Evolutionary conservation across 2,329 filamentous ascomycete genomes (phyloP).

Genomic region (Fusarium paranaense): DNA sequence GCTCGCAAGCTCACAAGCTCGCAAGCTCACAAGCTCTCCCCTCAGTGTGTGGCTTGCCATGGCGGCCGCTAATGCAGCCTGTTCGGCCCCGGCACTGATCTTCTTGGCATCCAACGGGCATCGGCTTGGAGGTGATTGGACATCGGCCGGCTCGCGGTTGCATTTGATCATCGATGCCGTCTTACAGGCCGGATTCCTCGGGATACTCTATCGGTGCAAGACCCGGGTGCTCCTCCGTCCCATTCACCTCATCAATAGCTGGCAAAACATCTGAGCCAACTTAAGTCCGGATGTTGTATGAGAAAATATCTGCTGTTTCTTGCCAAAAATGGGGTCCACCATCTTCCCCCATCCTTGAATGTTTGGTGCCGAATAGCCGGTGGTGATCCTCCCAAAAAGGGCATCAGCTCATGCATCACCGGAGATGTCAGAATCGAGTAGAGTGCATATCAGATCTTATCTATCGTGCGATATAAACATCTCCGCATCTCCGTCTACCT

Average conservation of each 20-base stretch:
- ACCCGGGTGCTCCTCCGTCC: neutral
- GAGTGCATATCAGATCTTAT: slow-evolving; percentile 13
- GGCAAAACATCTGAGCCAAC: neutral
- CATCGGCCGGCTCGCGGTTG: slow-evolving; percentile 38
- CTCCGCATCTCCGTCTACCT: slow-evolving; percentile 31
- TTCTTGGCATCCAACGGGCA: slow-evolving; percentile 18
- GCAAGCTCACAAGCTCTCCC: neutral
- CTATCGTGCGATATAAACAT: slow-evolving; percentile 24
- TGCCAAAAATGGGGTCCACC: neutral
- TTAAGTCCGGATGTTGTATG: neutral
- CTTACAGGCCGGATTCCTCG: slow-evolving; percentile 11
- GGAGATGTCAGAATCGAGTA: slow-evolving; percentile 22
- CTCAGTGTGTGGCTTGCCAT: slow-evolving; percentile 4
- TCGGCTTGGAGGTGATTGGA: slow-evolving; percentile 18
- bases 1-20: neutral
- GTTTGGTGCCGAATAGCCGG: neutral
- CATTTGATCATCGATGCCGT: neutral
- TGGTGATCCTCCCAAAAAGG: neutral
- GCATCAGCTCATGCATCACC: slow-evolving; percentile 18
- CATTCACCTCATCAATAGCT: neutral
- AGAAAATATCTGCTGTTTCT: neutral
- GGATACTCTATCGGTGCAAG: slow-evolving; percentile 2
- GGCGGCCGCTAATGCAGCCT: slow-evolving; percentile 29
- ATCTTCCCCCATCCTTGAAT: neutral
- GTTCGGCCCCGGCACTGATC: neutral